Percentiles rank a stretch among this genome's conserved stretches.
Evolutionary conservation across 768 basidiomycete genomes (phyloP).

Genomic region (Pulveroboletus sp.): DNA sequence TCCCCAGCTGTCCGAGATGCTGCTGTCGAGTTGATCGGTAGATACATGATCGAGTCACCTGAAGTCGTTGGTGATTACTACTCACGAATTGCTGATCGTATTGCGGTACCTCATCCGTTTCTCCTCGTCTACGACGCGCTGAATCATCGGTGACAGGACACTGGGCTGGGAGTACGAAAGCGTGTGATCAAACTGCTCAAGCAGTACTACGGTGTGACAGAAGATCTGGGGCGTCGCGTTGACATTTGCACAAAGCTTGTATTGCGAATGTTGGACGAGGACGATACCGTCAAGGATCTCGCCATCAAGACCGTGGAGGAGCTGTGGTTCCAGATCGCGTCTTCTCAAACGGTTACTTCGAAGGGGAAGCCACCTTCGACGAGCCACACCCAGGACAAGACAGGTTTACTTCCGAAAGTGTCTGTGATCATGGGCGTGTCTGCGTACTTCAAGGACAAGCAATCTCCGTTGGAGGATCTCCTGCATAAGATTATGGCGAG

Average conservation of each 20-base stretch:
- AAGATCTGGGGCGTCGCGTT: slow-evolving; percentile 55
- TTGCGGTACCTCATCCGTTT: slow-evolving; percentile 61
- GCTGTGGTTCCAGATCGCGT: slow-evolving; percentile 69
- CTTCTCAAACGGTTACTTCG: slow-evolving; percentile 30
- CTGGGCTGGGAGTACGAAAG: slow-evolving; percentile 90
- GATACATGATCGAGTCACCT: slow-evolving; percentile 88
- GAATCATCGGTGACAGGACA: slow-evolving; percentile 57
- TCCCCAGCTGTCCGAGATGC: slow-evolving; percentile 96
- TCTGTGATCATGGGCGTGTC: slow-evolving; percentile 84
- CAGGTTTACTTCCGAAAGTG: slow-evolving; percentile 59
- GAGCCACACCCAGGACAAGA: slow-evolving; percentile 46
- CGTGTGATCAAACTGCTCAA: slow-evolving; percentile 94
- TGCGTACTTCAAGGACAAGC: slow-evolving; percentile 77
- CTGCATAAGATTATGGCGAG: slow-evolving; percentile 78
- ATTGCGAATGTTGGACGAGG: slow-evolving; percentile 85
- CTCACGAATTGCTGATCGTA: slow-evolving; percentile 81
- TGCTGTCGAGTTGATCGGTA: slow-evolving; percentile 96
- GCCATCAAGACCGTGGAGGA: slow-evolving; percentile 90
- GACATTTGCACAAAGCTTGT: slow-evolving; percentile 85
- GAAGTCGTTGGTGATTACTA: slow-evolving; percentile 91
- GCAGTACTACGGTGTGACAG: slow-evolving; percentile 68
- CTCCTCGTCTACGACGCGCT: neutral
- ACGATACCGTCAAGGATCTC: slow-evolving; percentile 92
- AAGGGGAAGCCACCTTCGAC: slow-evolving; percentile 37
- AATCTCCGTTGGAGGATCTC: slow-evolving; percentile 81